These are phyloP conservation scores for Gypsophila paniculata DNA, from an alignment of 179 eudicot species.

Conservation along the genomic window DNA sequence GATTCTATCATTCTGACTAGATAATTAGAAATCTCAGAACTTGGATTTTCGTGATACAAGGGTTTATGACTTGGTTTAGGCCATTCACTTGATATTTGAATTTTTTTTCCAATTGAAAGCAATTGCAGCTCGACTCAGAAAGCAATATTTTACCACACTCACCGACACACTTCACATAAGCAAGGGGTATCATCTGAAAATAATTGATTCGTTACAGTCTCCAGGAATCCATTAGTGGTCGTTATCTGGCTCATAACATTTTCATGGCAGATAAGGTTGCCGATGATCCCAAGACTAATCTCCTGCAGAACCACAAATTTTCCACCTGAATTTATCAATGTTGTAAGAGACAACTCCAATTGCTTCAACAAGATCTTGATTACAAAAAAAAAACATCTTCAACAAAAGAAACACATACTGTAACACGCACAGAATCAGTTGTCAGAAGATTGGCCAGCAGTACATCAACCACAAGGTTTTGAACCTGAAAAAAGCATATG, in stretches of 20 bases:
- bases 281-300: slow-evolving; percentile 81
- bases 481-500: slow-evolving; percentile 43
- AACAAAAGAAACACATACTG: slow-evolving; percentile 40
- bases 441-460: slow-evolving; percentile 68
- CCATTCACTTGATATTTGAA: not conserved
- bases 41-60: not conserved
- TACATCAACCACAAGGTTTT: slow-evolving; percentile 77
- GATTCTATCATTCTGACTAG: not conserved
- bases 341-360: slow-evolving; percentile 7
- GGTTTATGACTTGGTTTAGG: slow-evolving; percentile 1
- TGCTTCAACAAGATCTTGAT: not conserved
- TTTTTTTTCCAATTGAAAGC: not conserved
- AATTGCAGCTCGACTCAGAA: not conserved
- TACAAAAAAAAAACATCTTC: not conserved
- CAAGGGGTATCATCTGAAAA: slow-evolving; percentile 71
- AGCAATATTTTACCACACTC: slow-evolving; percentile 23
- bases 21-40: not conserved
- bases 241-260: slow-evolving; percentile 46
- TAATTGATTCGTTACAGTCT: slow-evolving; percentile 60
- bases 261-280: slow-evolving; percentile 92
- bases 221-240: slow-evolving; percentile 51
- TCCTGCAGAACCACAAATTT: slow-evolving; percentile 45
- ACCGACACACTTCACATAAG: slow-evolving; percentile 83
- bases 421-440: slow-evolving; percentile 59
- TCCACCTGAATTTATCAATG: slow-evolving; percentile 17